Base-by-base conservation (phyloP, 495 filamentous ascomycete species). In the Lindgomyces ingoldianus region DNA sequence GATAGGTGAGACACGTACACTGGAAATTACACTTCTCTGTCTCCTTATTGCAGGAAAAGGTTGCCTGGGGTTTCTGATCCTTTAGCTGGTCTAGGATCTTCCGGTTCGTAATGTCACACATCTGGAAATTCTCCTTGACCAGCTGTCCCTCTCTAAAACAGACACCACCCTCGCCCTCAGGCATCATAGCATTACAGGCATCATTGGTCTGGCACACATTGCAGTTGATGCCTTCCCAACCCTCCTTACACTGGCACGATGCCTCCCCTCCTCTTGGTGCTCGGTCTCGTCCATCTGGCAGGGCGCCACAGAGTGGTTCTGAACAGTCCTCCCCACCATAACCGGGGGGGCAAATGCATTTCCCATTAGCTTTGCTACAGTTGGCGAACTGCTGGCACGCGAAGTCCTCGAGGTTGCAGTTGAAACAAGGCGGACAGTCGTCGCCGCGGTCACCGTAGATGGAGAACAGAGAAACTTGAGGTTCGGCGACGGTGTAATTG, bases 171-270 rank as follows among this genome's bases (percentile, higher is more conserved):
- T 80, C 74, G 0, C 83, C 83, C 3, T 83, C 81, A 1, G 91
- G 90, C 84, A 93, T 94, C 76, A 98, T 77, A 8, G 89, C 83
- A 75, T 91, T 81, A 73, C 94, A 98, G 12, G 89, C 91, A 59
- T 87, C 77, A 73, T 98, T 81, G 16, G 85, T 84, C 47, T 87
- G 83, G 77, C 94, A 98, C 57, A 98, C 91, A 73, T 98, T 98
- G 82, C 94, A 98, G 80, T 98, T 98, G 76, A 98, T 93, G 64
- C 94, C 94, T n/a, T 84, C 84, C 94, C 94, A 98, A 49, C 95
- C 94, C 30, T 96, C 91, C 64, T 92, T 86, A 76, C 94, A 98
- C 25, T 93, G 78, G 76, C 94, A 98, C 33, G 36, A 24, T 44
- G 80, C 77, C 16, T 85, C 79, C 46, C 81, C 84, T 45, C 84